These are phyloP conservation scores for thale cress (Arabidopsis thaliana) DNA, from an alignment of 345 rosid species.

Conservation along the genomic window DNA sequence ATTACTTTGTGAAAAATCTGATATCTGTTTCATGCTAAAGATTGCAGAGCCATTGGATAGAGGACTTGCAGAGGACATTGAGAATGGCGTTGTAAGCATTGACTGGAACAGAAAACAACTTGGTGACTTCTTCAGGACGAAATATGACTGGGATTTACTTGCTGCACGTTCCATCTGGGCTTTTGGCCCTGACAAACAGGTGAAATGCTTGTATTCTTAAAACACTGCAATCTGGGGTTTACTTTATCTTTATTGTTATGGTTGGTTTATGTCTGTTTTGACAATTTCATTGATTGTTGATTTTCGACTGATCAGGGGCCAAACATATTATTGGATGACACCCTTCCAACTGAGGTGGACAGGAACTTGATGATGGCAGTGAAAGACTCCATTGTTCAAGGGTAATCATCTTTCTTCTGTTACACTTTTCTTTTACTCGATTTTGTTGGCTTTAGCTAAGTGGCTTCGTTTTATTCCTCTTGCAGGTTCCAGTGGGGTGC, in stretches of 20 bases:
- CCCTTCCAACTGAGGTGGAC: slow-evolving; percentile 95
- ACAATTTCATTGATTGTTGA: slow-evolving; percentile 20
- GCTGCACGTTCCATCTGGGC: slow-evolving; percentile 99
- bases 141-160: slow-evolving; percentile 96
- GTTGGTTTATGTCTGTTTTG: slow-evolving; percentile 26
- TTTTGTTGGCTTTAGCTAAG: slow-evolving; percentile 30
- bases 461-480: slow-evolving; percentile 14
- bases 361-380: slow-evolving; percentile 78
- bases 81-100: slow-evolving; percentile 82
- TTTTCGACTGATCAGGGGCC: slow-evolving; percentile 68
- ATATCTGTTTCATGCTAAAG: slow-evolving; percentile 50
- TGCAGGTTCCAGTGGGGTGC: slow-evolving; percentile 99
- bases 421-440: slow-evolving; percentile 17
- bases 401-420: slow-evolving; percentile 51
- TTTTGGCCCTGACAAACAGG: slow-evolving; percentile 99
- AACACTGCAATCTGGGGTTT: background rate
- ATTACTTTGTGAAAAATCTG: slow-evolving; percentile 20
- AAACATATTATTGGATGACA: slow-evolving; percentile 88
- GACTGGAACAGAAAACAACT: slow-evolving; percentile 88
- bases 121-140: slow-evolving; percentile 92
- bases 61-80: slow-evolving; percentile 97
- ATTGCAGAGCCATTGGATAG: slow-evolving; percentile 97
- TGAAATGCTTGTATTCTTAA: slow-evolving; percentile 34
- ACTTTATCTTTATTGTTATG: slow-evolving; percentile 28
- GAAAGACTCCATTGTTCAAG: slow-evolving; percentile 96